These are phyloP conservation scores for Leccinum imitatum DNA, from an alignment of 768 basidiomycete species.

Conservation along the genomic window DNA sequence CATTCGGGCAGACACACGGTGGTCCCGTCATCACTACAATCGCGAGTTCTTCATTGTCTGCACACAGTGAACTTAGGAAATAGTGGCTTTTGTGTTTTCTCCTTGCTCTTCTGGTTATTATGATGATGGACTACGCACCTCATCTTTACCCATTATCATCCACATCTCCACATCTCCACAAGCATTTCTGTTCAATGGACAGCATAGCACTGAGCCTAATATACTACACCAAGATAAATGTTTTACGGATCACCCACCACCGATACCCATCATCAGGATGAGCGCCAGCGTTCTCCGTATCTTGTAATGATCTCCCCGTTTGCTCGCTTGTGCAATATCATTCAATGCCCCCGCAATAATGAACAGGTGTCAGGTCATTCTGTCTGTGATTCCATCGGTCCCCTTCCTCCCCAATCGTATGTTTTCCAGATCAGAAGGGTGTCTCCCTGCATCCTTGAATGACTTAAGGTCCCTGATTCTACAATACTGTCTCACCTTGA, in stretches of 20 bases:
- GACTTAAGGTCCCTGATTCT: background rate
- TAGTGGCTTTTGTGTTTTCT: slow-evolving; percentile 5
- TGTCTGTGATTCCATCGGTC: background rate
- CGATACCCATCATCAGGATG: slow-evolving; percentile 6
- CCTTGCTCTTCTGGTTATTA: slow-evolving; percentile 3
- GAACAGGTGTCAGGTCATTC: background rate
- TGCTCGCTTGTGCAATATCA: background rate
- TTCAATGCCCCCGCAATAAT: background rate
- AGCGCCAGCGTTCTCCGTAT: background rate
- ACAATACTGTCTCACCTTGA: background rate
- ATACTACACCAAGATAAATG: slow-evolving; percentile 15
- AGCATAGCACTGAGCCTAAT: slow-evolving; percentile 21
- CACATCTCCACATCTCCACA: slow-evolving; percentile 17
- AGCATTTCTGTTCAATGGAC: slow-evolving; percentile 24
- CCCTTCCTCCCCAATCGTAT: background rate
- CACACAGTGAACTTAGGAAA: slow-evolving; percentile 19
- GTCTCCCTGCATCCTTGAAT: background rate
- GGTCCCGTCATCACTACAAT: slow-evolving; percentile 64
- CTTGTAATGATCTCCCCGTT: background rate
- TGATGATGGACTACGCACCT: slow-evolving; percentile 8
- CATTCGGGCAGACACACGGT: slow-evolving; percentile 46
- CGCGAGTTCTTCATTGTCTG: slow-evolving; percentile 36
- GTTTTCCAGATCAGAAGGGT: background rate
- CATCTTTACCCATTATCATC: slow-evolving; percentile 8
- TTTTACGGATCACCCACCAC: slow-evolving; percentile 7